phyloP scores from a whole-genome alignment of 2,329 filamentous ascomycete genomes.

The Monilinia polystroma region DNA sequence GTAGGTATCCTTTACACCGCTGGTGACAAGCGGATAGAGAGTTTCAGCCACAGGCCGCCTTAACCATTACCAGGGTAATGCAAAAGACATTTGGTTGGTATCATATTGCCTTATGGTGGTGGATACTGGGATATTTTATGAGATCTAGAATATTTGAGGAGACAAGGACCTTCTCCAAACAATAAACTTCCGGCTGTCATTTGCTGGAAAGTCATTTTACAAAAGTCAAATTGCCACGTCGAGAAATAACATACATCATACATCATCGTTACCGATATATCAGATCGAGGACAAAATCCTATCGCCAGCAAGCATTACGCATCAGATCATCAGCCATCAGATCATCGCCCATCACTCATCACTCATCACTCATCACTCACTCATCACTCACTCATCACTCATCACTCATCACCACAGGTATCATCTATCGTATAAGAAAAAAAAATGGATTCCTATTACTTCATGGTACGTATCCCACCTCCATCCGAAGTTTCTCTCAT shows the following conservation, averaged over 20 bases:
- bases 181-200: conserved; percentile 6
- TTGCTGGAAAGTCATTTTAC: neutral
- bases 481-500: neutral
- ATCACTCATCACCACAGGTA: too few relatives aligned
- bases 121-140: neutral
- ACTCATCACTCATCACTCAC: too few relatives aligned
- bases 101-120: neutral
- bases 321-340: too few relatives aligned
- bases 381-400: too few relatives aligned
- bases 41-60: conserved; percentile 18
- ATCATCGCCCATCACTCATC: neutral
- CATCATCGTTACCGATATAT: neutral
- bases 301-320: neutral
- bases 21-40: neutral
- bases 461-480: neutral
- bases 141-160: too few relatives aligned
- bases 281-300: neutral
- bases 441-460: neutral
- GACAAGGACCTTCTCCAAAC: neutral
- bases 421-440: too few relatives aligned
- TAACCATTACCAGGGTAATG: neutral
- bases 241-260: too few relatives aligned
- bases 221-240: neutral
- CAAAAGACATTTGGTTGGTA: too few relatives aligned
- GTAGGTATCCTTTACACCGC: neutral